Percentiles rank a stretch among this genome's conserved stretches.
Conservation (phyloP, 1,284 basidiomycete genomes). For the Cryptococcus maquisensis region DNA sequence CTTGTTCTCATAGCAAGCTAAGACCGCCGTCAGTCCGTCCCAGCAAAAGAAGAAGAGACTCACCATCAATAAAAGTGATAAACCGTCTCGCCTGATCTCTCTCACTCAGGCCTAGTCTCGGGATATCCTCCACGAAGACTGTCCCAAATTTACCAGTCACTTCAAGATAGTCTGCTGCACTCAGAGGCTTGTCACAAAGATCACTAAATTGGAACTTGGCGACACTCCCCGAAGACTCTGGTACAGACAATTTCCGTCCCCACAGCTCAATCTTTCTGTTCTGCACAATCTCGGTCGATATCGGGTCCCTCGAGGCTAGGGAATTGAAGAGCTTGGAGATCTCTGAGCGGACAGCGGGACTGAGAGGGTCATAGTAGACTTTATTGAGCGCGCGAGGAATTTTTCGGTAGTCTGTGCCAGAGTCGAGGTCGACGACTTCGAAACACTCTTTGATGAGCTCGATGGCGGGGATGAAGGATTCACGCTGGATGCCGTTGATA, state of each 20-base stretch:
- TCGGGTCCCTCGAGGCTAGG: constrained; percentile 53
- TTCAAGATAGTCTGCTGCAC: constrained; percentile 94
- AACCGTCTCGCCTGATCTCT: constrained; percentile 92
- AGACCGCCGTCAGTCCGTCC: not conserved
- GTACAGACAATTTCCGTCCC: constrained; percentile 78
- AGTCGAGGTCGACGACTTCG: constrained; percentile 85
- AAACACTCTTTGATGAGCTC: constrained; percentile 85
- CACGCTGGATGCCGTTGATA: constrained; percentile 96
- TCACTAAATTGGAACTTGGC: constrained; percentile 85
- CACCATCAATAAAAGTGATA: constrained; percentile 94
- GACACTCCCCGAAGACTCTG: constrained; percentile 69
- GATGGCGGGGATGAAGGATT: constrained; percentile 94
- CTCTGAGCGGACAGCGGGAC: constrained; percentile 56
- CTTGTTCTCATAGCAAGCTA: constrained; percentile 88
- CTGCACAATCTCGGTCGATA: constrained; percentile 54
- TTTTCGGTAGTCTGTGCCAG: constrained; percentile 93
- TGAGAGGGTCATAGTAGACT: constrained; percentile 82
- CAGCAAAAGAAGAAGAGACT: constrained; percentile 26
- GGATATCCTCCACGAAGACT: constrained; percentile 82
- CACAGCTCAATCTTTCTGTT: constrained; percentile 74
- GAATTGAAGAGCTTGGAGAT: constrained; percentile 78
- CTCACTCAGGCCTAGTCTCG: constrained; percentile 78
- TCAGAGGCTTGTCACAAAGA: constrained; percentile 82
- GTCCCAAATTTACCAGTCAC: constrained; percentile 82
- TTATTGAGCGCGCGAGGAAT: constrained; percentile 83